A percentile compares a stretch with the other conserved stretches of the same genome.
Evolutionary conservation across 495 filamentous ascomycete species (phyloP).

Genomic region (Aeminium ludgeri): DNA sequence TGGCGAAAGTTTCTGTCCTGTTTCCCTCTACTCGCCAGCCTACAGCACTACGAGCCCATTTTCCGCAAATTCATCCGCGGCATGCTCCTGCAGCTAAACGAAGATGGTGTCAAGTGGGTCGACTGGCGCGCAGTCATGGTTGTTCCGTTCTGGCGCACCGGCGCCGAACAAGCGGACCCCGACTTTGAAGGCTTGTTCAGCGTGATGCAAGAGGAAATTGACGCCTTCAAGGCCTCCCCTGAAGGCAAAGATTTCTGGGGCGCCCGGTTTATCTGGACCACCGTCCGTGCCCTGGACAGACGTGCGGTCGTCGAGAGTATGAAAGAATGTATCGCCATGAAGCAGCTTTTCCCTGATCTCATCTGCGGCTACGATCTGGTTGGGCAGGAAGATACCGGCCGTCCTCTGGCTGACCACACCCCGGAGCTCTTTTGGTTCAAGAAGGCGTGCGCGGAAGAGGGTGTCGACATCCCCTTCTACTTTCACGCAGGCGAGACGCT

Average conservation of each 20-base stretch:
- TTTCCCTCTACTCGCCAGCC: conserved; percentile 51
- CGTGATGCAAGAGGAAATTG: conserved; percentile 63
- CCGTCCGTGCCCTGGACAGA: conserved; percentile 42
- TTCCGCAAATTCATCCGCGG: conserved; percentile 56
- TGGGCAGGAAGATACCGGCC: conserved; percentile 65
- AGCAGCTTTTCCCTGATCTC: conserved; percentile 57
- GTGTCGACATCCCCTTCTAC: conserved; percentile 81
- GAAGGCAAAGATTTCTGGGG: conserved; percentile 68
- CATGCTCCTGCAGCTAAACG: conserved; percentile 47
- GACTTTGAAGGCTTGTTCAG: conserved; percentile 49
- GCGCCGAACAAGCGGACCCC: conserved; percentile 40
- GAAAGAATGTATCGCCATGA: conserved; percentile 69
- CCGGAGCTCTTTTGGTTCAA: conserved; percentile 87
- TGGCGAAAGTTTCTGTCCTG: conserved; percentile 61
- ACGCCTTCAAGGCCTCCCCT: conserved; percentile 51
- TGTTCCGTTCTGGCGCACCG: conserved; percentile 41
- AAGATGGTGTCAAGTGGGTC: conserved; percentile 67
- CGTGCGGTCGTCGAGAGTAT: conserved; percentile 56
- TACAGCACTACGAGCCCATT: conserved; percentile 83
- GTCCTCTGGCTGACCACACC: conserved; percentile 56
- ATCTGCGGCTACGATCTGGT: conserved; percentile 82
- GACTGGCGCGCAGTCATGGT: conserved; percentile 48
- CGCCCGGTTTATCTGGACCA: conserved; percentile 75
- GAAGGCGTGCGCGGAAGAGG: conserved; percentile 61
- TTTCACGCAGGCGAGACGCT: conserved; percentile 83